Base-by-base conservation (phyloP, 805 yeast species). In the Ogataea corticis region DNA sequence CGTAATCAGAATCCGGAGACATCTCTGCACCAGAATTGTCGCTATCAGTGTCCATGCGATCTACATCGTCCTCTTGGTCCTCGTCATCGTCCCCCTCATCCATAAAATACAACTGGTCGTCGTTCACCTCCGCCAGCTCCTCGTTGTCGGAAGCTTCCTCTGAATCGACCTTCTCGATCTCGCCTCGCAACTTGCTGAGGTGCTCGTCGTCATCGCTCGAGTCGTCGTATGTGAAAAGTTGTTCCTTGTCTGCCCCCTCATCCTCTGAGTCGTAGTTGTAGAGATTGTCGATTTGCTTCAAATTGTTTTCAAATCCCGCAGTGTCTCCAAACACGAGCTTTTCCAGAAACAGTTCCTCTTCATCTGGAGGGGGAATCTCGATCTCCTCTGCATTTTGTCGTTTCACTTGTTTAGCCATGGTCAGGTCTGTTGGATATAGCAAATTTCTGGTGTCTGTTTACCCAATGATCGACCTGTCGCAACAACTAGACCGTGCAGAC, bases 311-410 rank as follows among this genome's bases (percentile, higher is more conserved):
- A 68, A 86, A 85, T 25, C 92, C 85, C 44, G 80, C 85, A 3
- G 75, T 56, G 62, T 94, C 98, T 13, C 99, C 98, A 67, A 94
- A 91, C 3, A 94, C 96, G 12, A 88, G 73, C 63, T 79, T 86
- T 51, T 91, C 96, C 41, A 94, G 75, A 45, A 70, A 76, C 34
- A 83, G 56, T 65, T 94, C 99, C 62, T 89, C 97, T 41, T 79
- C 84, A 62, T 87, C 95, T 55, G 94, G 92, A 27, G 85, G 85
- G 13, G 89, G 85, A 29, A 76, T 51, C 16, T 52, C 62, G 14
- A 56, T 44, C 9, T 50, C 52, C 33, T 53, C 45, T 16, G 38
- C 21, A 30, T 49, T 40, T 16, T 43, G 43, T 41, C 30, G 33
- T 16, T 42, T 38, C 43, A 6, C 46, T 36, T 27, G 46, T 16